Conservation (phyloP, 768 basidiomycete species). For the Amyloporia xantha region DNA sequence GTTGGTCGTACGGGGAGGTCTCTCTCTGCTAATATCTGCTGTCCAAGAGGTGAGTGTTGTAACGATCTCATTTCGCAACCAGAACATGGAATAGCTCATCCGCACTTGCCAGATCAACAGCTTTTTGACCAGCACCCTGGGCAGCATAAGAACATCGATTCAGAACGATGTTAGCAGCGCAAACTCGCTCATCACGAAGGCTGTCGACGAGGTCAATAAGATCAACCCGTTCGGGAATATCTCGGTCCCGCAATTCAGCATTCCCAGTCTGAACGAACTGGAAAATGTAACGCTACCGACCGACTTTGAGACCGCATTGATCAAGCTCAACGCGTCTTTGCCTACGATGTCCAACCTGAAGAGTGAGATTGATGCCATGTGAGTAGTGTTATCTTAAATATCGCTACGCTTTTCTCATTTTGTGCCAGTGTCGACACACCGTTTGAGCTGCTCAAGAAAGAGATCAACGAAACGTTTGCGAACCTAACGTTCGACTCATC, state of each 20-base stretch:
- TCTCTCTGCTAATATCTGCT: slow-evolving; percentile 74
- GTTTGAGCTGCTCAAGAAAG: slow-evolving; percentile 80
- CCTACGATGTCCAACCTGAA: slow-evolving; percentile 77
- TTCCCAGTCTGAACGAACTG: slow-evolving; percentile 69
- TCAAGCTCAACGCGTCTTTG: slow-evolving; percentile 71
- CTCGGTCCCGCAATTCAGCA: slow-evolving; percentile 59
- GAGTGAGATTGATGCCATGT: slow-evolving; percentile 61
- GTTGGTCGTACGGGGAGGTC: slow-evolving; percentile 74
- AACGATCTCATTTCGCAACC: no score
- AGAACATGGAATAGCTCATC: background rate
- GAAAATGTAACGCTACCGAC: slow-evolving; percentile 77
- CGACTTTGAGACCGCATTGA: slow-evolving; percentile 65
- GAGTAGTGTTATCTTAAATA: slow-evolving; percentile 28
- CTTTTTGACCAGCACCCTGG: slow-evolving; percentile 56
- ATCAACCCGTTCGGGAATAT: slow-evolving; percentile 69
- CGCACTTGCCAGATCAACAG: slow-evolving; percentile 52
- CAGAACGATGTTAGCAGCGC: slow-evolving; percentile 62
- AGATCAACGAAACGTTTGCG: slow-evolving; percentile 82
- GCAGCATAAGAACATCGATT: slow-evolving; percentile 58
- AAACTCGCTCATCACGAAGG: slow-evolving; percentile 59
- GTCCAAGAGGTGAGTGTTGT: slow-evolving; percentile 64
- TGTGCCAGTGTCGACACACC: slow-evolving; percentile 66
- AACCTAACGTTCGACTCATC: slow-evolving; percentile 68
- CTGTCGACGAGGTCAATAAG: slow-evolving; percentile 66
- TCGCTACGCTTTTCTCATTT: background rate